Conservation (phyloP, 2,329 filamentous ascomycete genomes). For the Rhytidhysteron rufulum region DNA sequence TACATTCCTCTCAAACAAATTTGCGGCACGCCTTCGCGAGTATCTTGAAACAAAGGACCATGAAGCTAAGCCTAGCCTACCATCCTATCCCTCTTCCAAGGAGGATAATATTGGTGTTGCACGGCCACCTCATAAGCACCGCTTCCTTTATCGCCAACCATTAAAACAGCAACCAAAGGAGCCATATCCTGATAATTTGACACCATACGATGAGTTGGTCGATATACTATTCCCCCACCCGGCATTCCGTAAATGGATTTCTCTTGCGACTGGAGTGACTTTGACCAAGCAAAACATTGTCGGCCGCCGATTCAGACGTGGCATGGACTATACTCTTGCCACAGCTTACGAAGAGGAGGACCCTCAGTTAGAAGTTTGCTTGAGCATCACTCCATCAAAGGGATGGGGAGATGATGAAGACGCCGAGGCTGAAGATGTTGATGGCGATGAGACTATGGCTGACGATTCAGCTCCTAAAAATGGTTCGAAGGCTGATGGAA, state of each 20-base stretch:
- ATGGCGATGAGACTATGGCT: constrained; percentile 38
- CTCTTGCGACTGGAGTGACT: constrained; percentile 71
- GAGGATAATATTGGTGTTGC: constrained; percentile 58
- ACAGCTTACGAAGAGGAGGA: constrained; percentile 72
- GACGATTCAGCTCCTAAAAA: constrained; percentile 12
- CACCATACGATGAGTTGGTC: constrained; percentile 68
- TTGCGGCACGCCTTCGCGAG: constrained; percentile 65
- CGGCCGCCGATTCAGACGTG: constrained; percentile 82
- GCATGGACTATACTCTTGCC: constrained; percentile 88
- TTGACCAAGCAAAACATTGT: constrained; percentile 72
- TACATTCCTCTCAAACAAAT: constrained; percentile 73
- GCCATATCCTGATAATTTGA: constrained; percentile 26
- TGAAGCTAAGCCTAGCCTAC: constrained; percentile 43
- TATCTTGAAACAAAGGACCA: constrained; percentile 60
- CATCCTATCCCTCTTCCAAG: constrained; percentile 26
- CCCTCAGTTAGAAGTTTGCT: constrained; percentile 78
- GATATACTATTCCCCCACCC: constrained; percentile 78
- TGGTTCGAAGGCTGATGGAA: constrained; percentile 22
- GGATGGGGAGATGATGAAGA: constrained; percentile 72
- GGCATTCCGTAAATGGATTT: constrained; percentile 86
- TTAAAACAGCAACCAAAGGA: constrained; percentile 33
- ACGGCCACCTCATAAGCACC: constrained; percentile 89
- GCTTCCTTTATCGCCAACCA: constrained; percentile 76
- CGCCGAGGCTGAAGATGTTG: constrained; percentile 40
- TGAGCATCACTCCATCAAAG: constrained; percentile 77